Percentiles rank a stretch among this genome's conserved stretches.
Conservation (phyloP, 2,329 filamentous ascomycete species). For the Ophiosphaerella narmari region DNA sequence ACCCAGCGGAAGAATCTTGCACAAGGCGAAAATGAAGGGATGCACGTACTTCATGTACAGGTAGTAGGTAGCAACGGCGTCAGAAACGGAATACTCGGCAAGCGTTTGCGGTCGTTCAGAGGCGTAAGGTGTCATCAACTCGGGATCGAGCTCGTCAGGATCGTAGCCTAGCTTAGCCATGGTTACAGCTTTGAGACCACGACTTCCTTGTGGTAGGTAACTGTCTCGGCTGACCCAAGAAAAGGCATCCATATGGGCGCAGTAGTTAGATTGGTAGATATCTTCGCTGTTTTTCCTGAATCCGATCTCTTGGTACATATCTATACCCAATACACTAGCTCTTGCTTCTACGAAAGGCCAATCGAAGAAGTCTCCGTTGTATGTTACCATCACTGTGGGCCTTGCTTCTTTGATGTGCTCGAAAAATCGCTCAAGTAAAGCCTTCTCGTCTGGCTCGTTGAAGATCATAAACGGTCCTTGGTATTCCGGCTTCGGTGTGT, state of each 20-base stretch:
- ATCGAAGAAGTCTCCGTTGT: conserved; percentile 99
- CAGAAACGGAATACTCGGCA: conserved; percentile 97
- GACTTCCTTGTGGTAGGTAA: conserved; percentile 94
- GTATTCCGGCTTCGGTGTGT: conserved; percentile 96
- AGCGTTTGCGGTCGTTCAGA: conserved; percentile 89
- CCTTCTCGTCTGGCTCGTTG: conserved; percentile 94
- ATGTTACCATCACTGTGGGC: conserved; percentile 98
- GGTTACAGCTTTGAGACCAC: conserved; percentile 95
- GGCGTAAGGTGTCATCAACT: conserved; percentile 91
- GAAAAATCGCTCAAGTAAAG: conserved; percentile 88
- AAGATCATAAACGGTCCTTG: conserved; percentile 96
- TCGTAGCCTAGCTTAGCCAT: conserved; percentile 98
- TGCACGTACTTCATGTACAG: conserved; percentile 99
- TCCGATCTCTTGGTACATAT: conserved; percentile 99
- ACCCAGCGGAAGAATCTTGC: conserved; percentile 91
- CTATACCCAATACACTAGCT: conserved; percentile 91
- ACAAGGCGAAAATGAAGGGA: conserved; percentile 97
- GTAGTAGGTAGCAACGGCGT: conserved; percentile 98
- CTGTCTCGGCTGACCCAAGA: conserved; percentile 99
- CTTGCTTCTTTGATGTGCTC: conserved; percentile 91
- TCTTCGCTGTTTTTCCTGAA: conserved; percentile 96
- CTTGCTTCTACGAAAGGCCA: conserved; percentile 97
- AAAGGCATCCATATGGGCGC: conserved; percentile 98
- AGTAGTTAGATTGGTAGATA: conserved; percentile 94
- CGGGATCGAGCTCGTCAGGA: conserved; percentile 94